phyloP scores from a whole-genome alignment of 352 stramenopile species.

The Thraustotheca clavata region DNA sequence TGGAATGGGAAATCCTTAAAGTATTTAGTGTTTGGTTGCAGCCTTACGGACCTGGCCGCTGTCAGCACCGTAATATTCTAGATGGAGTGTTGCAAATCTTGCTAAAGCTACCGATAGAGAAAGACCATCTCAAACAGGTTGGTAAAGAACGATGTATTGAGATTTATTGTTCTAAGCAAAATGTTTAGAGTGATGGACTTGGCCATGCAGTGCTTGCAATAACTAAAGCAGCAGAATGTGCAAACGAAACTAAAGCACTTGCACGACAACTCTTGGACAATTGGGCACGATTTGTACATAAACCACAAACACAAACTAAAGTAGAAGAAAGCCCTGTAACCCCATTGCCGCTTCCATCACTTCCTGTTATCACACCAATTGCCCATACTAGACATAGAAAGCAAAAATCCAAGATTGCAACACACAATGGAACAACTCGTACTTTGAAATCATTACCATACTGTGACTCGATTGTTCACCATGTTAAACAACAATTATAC shows the following conservation, averaged over 20 bases:
- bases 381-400: not conserved
- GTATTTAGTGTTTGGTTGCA: constrained; percentile 55
- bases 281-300: not conserved
- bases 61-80: constrained; percentile 52
- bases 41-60: constrained; percentile 12
- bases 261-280: not conserved
- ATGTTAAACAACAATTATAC: constrained; percentile 75
- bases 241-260: not conserved
- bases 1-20: constrained; percentile 50
- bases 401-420: too few species aligned
- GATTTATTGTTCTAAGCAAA: not conserved
- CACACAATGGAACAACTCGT: too few species aligned
- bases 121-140: constrained; percentile 56
- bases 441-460: not conserved
- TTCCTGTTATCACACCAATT: not conserved
- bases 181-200: constrained; percentile 12
- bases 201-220: not conserved
- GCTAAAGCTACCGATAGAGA: constrained; percentile 47
- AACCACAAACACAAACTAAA: not conserved
- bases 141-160: not conserved
- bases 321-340: not conserved
- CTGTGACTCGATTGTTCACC: constrained; percentile 33
- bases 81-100: constrained; percentile 45
- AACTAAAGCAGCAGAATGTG: not conserved
- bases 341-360: not conserved